These are phyloP conservation scores for Fusarium solani-melongenae DNA, from an alignment of 2,329 filamentous ascomycete genomes.

Conservation along the genomic window DNA sequence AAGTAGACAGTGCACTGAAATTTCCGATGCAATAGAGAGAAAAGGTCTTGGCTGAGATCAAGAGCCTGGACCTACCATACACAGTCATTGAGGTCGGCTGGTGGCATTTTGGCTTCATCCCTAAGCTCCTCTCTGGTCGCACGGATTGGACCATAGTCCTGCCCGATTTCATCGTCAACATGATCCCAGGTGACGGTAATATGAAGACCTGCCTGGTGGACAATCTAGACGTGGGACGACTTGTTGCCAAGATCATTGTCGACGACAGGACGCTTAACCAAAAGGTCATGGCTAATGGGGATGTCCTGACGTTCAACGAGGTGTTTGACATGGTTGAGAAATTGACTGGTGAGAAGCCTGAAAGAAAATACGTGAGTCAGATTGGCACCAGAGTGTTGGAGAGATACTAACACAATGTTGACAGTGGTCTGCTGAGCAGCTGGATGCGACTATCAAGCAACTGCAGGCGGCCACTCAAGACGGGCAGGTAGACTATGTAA, in stretches of 20 bases:
- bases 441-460: background rate
- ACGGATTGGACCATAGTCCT: background rate
- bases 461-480: background rate
- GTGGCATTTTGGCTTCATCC: background rate
- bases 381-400: background rate
- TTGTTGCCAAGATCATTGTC: background rate
- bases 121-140: background rate
- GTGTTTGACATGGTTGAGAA: background rate
- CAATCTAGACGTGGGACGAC: background rate
- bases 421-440: background rate
- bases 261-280: background rate
- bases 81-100: background rate
- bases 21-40: background rate
- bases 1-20: background rate
- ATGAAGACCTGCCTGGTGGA: background rate
- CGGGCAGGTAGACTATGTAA: background rate
- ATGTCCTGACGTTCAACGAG: background rate
- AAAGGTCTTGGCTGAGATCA: background rate
- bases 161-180: background rate
- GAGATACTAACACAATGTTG: background rate
- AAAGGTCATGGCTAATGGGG: background rate
- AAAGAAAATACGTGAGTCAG: background rate
- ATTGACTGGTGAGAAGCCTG: background rate
- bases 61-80: background rate
- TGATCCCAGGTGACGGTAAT: background rate